Conservation (phyloP, 805 yeast species). For the Pichia californica region DNA sequence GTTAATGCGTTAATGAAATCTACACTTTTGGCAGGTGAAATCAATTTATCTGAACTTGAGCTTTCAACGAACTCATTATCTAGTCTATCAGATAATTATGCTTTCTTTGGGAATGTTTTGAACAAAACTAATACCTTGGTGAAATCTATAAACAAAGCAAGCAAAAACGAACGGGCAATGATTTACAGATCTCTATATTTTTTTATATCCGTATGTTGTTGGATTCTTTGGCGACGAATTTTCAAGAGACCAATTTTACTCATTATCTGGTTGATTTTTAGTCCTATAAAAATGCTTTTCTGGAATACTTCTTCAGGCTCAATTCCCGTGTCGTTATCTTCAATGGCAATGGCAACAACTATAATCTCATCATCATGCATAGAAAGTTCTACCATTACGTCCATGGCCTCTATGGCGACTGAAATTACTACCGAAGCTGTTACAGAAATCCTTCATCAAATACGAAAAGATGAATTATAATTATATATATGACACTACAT, state of each 20-base stretch:
- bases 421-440: no score
- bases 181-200: conserved; percentile 44
- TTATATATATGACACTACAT: no score
- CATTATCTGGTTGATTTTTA: conserved; percentile 39
- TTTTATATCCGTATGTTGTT: conserved; percentile 37
- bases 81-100: conserved; percentile 36
- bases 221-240: conserved; percentile 46
- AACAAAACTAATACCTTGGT: conserved; percentile 40
- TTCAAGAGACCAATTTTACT: conserved; percentile 38
- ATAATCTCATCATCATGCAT: no score
- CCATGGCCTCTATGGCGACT: no score
- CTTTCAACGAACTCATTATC: conserved; percentile 39
- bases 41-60: conserved; percentile 41
- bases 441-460: not conserved
- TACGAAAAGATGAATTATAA: conserved; percentile 11
- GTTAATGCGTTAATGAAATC: conserved; percentile 44
- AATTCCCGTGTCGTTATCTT: not conserved
- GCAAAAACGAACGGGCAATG: conserved; percentile 40
- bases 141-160: conserved; percentile 45
- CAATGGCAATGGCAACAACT: no score
- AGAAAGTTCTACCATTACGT: no score
- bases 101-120: conserved; percentile 36
- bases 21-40: conserved; percentile 44
- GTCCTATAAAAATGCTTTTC: conserved; percentile 9
- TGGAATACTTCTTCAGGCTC: conserved; percentile 1